Conservation (phyloP, 768 basidiomycete species). For the Solioccasus polychromus region DNA sequence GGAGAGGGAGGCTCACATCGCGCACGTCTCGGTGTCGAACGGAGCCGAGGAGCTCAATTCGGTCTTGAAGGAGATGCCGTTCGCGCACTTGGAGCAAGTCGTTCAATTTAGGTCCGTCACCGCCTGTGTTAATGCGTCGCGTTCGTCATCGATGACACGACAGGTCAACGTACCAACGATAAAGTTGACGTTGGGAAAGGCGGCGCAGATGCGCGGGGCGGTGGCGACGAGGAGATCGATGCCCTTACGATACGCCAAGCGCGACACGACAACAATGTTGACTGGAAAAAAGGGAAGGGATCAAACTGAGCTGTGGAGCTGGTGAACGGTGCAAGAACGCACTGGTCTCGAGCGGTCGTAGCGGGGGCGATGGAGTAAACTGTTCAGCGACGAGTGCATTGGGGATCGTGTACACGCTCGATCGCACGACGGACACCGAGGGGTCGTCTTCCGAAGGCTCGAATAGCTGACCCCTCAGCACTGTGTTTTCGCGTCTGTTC, state of each 20-base stretch:
- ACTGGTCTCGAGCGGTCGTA: constrained; percentile 55
- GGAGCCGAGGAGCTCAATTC: constrained; percentile 85
- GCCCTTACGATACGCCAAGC: constrained; percentile 93
- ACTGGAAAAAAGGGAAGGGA: constrained; percentile 42
- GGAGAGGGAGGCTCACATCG: constrained; percentile 45
- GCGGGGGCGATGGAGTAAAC: constrained; percentile 63
- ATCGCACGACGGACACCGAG: constrained; percentile 43
- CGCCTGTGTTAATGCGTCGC: constrained; percentile 48
- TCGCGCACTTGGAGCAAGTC: constrained; percentile 96
- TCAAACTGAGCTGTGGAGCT: too few species aligned
- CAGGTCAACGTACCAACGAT: constrained; percentile 58
- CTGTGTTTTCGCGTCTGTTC: constrained; percentile 92
- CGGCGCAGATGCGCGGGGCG: constrained; percentile 82
- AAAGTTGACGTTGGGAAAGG: constrained; percentile 86
- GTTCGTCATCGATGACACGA: background rate
- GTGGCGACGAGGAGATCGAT: constrained; percentile 93
- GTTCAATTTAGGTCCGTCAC: constrained; percentile 93
- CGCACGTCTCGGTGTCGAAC: constrained; percentile 82
- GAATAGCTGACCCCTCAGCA: constrained; percentile 79
- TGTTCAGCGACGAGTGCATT: constrained; percentile 86
- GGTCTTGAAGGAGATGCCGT: constrained; percentile 83
- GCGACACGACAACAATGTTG: constrained; percentile 86
- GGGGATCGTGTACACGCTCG: constrained; percentile 87
- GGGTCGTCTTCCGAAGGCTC: constrained; percentile 46
- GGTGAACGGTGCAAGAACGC: too few species aligned